phyloP scores from a whole-genome alignment of 345 rosid species.

The Syzygium jambos region DNA sequence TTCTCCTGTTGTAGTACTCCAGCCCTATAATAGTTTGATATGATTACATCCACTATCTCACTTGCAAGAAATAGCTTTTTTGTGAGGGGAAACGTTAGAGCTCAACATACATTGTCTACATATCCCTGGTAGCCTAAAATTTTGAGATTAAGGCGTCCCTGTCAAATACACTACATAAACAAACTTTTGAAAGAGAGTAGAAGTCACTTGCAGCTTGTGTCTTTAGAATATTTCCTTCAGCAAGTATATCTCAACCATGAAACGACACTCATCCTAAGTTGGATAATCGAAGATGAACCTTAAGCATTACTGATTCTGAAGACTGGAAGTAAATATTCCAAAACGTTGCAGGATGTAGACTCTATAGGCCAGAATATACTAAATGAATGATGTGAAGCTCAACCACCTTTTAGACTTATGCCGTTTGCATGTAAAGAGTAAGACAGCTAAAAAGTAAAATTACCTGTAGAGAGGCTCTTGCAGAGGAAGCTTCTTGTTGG shows the following conservation, averaged over 20 bases:
- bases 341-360: background rate
- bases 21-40: background rate
- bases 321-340: background rate
- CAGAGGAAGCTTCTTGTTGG: conserved; percentile 56
- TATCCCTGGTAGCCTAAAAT: background rate
- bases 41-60: background rate
- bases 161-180: background rate
- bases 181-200: background rate
- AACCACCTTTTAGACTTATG: background rate
- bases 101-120: background rate
- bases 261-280: background rate
- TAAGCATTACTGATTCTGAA: background rate
- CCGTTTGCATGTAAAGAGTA: background rate
- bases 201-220: background rate
- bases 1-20: background rate
- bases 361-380: background rate
- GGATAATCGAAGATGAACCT: background rate
- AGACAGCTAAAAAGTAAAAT: conserved; percentile 3
- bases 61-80: background rate
- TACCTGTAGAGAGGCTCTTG: conserved; percentile 66
- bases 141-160: background rate
- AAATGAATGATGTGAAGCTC: background rate
- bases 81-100: background rate
- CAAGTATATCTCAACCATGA: background rate
- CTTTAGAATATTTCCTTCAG: background rate